These are phyloP conservation scores for Hansenula sp. DNA, from an alignment of 1,139 yeast species.

Conservation along the genomic window DNA sequence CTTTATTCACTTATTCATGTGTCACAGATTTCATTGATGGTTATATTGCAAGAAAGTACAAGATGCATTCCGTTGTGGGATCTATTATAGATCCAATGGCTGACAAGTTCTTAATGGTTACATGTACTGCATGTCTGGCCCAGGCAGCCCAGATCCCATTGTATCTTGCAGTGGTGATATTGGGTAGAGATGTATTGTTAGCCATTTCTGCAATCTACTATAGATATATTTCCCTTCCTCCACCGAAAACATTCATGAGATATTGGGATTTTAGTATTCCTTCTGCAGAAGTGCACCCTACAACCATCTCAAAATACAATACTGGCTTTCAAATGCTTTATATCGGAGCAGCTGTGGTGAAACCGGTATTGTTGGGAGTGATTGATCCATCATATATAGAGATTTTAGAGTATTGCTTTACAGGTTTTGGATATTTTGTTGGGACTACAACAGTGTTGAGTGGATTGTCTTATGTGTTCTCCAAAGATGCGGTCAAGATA, in stretches of 20 bases:
- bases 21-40: constrained; percentile 92
- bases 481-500: constrained; percentile 61
- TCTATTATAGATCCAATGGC: constrained; percentile 94
- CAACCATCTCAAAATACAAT: constrained; percentile 80
- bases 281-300: constrained; percentile 86
- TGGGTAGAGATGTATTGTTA: constrained; percentile 80
- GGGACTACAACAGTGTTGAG: constrained; percentile 75
- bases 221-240: constrained; percentile 69
- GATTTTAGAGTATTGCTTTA: constrained; percentile 17
- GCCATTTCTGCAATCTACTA: constrained; percentile 73
- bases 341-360: constrained; percentile 68
- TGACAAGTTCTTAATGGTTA: constrained; percentile 85
- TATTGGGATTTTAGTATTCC: constrained; percentile 79
- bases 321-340: constrained; percentile 92
- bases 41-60: constrained; percentile 74
- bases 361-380: constrained; percentile 47
- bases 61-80: constrained; percentile 79
- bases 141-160: constrained; percentile 64
- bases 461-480: constrained; percentile 71
- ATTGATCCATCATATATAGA: constrained; percentile 12
- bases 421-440: constrained; percentile 52
- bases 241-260: constrained; percentile 67
- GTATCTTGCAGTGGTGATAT: constrained; percentile 64
- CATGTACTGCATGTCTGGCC: constrained; percentile 75
- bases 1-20: constrained; percentile 78